Conservation (phyloP, 2,329 filamentous ascomycete genomes). For the Cordyceps cicadae region DNA sequence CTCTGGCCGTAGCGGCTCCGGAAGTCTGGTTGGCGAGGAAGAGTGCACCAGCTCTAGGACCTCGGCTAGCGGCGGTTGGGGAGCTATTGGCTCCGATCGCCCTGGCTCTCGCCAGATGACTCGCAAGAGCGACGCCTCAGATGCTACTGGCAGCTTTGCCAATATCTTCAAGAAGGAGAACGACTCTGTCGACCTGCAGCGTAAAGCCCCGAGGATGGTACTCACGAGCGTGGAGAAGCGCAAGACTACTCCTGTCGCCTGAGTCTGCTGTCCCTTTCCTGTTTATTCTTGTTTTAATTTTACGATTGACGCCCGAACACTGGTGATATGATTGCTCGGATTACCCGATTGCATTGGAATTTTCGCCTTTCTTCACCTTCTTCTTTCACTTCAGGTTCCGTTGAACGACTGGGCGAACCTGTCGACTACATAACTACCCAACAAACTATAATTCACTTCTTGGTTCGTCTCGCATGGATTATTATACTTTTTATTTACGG, state of each 20-base stretch:
- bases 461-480: constrained; percentile 29
- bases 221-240: constrained; percentile 86
- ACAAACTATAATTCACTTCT: constrained; percentile 31
- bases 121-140: constrained; percentile 55
- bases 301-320: constrained; percentile 29
- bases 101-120: constrained; percentile 63
- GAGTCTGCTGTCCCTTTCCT: constrained; percentile 13
- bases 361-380: constrained; percentile 17
- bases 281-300: constrained; percentile 16
- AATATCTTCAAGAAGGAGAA: constrained; percentile 55
- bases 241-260: constrained; percentile 39
- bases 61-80: constrained; percentile 61
- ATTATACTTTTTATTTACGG: constrained; percentile 12
- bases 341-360: constrained; percentile 24
- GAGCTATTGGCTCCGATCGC: constrained; percentile 80
- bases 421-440: constrained; percentile 14
- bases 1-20: constrained; percentile 63
- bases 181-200: constrained; percentile 53
- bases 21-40: constrained; percentile 69
- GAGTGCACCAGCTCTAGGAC: constrained; percentile 66
- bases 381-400: constrained; percentile 7
- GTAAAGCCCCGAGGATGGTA: constrained; percentile 79
- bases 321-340: constrained; percentile 31
- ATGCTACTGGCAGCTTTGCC: constrained; percentile 49
- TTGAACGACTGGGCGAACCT: not conserved